Base-by-base conservation (phyloP, 257 asterid species). In the Leonotis leonurus region DNA sequence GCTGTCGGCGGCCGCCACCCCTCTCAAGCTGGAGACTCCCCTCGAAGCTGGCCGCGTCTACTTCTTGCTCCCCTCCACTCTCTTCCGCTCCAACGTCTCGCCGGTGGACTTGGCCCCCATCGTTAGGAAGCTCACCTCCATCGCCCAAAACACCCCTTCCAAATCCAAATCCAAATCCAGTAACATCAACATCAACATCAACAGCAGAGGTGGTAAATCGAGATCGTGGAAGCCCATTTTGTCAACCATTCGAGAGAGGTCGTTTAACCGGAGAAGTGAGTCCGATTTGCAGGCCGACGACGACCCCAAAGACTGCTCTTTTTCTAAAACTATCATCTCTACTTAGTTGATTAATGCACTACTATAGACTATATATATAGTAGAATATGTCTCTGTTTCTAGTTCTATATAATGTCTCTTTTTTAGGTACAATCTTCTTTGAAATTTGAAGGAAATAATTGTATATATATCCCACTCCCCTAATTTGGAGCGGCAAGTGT, bases 181-280 rank as follows among this genome's bases (percentile, higher is more conserved):
- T 6, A 32, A 32, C 6, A 32, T 32, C 36, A 32, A 9, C 8
- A 8, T 36, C 41, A 10, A 36, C 2, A 11, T 9, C 41, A 1
- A 1, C 8, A 29, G 13, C 17, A 2, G 52, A 65, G 10, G 70
- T 0, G 30, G 65, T 5, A 75, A 72, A 22, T 70, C 65, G 16
- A 43, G 65, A 44, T 48, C 77, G 0, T 84, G 92, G 95, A 78
- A 81, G 76, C 92, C 95, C 8, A 22, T 78, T 70, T 54, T 86
- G 67, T 73, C 78, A 1, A 80, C 87, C 0, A 84, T 86, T 20
- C 61, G 78, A 18, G 93, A 82, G 64, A 69, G 59, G 37, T 81
- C 88, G 4, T 79, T 83, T 12, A 60, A 73, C 41, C 24, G 80
- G 48, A 70, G 83, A 37, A 81, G 80, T 40, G 91, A 80, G 56